Evolutionary conservation across 108 stramenopile genomes (phyloP).

Genomic region (Skeletonema marinoi): DNA sequence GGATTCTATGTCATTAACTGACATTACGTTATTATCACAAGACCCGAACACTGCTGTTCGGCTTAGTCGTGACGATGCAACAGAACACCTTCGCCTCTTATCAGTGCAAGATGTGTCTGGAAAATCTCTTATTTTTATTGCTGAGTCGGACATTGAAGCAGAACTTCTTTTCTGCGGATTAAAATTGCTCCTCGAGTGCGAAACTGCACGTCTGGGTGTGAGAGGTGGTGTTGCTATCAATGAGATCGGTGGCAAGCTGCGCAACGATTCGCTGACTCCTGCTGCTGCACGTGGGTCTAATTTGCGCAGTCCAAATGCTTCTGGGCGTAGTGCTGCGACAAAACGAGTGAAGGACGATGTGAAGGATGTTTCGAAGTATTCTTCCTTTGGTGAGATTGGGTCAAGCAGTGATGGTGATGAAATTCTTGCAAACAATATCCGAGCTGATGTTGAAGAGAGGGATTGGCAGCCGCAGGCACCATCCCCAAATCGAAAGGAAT

Average conservation of each 20-base stretch:
- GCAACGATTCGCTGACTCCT: constrained; percentile 51
- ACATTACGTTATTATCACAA: constrained; percentile 66
- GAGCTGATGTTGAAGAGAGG: constrained; percentile 13
- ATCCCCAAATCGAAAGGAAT: constrained; percentile 14
- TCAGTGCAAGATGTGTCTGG: constrained; percentile 62
- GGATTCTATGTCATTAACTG: constrained; percentile 76
- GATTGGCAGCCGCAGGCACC: constrained; percentile 43
- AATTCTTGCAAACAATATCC: background rate
- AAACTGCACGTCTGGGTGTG: constrained; percentile 71
- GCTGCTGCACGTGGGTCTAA: constrained; percentile 47
- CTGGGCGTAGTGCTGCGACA: constrained; percentile 7
- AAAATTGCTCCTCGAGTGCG: constrained; percentile 74
- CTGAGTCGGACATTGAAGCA: constrained; percentile 69
- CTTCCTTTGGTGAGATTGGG: constrained; percentile 43
- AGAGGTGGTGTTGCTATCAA: constrained; percentile 66
- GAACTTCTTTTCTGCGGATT: constrained; percentile 75
- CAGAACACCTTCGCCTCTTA: constrained; percentile 70
- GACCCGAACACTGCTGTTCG: constrained; percentile 56
- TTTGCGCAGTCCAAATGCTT: background rate
- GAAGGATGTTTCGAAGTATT: constrained; percentile 32
- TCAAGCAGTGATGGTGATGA: constrained; percentile 43
- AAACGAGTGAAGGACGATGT: constrained; percentile 18
- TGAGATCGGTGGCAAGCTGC: constrained; percentile 42
- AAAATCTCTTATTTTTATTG: constrained; percentile 73
- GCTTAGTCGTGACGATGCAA: constrained; percentile 62